These are phyloP conservation scores for Bruguiera parviflora DNA, from an alignment of 345 rosid genomes.

Conservation along the genomic window DNA sequence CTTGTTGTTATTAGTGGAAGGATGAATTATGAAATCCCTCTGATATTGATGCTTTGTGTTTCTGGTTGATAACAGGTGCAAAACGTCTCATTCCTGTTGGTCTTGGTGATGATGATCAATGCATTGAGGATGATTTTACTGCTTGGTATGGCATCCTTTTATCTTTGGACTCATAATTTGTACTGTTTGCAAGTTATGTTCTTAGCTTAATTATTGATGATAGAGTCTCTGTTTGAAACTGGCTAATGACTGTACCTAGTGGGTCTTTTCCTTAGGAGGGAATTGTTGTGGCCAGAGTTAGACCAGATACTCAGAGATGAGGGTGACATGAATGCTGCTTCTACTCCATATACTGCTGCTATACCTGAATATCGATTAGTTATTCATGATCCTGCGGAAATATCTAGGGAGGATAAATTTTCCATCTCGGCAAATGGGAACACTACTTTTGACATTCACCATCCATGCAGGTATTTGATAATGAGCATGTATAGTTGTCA, in stretches of 20 bases:
- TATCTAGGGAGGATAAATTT: conserved; percentile 34
- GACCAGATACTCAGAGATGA: conserved; percentile 76
- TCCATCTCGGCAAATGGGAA: conserved; percentile 54
- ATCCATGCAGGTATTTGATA: conserved; percentile 70
- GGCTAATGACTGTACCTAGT: not conserved
- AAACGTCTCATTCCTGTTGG: conserved; percentile 71
- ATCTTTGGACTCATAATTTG: not conserved
- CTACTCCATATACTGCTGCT: conserved; percentile 87
- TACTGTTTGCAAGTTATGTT: not conserved
- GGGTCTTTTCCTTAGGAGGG: conserved; percentile 50
- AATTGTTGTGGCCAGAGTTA: conserved; percentile 77
- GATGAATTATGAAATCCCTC: not conserved
- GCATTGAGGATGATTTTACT: conserved; percentile 88
- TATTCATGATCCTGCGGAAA: conserved; percentile 47
- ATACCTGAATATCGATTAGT: conserved; percentile 80
- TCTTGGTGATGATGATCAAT: conserved; percentile 92
- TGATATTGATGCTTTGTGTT: conserved; percentile 1
- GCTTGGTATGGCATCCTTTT: conserved; percentile 26
- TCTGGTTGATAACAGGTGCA: conserved; percentile 48
- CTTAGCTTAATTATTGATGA: conserved; percentile 6
- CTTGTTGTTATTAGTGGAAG: not conserved
- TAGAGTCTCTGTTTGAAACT: not conserved
- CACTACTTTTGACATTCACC: conserved; percentile 67
- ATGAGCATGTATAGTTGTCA: not conserved
- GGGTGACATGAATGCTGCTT: conserved; percentile 58